A percentile compares a stretch with the other conserved stretches of the same genome.
Evolutionary conservation across 345 rosid species (phyloP).

Genomic region (Passiflora organensis): DNA sequence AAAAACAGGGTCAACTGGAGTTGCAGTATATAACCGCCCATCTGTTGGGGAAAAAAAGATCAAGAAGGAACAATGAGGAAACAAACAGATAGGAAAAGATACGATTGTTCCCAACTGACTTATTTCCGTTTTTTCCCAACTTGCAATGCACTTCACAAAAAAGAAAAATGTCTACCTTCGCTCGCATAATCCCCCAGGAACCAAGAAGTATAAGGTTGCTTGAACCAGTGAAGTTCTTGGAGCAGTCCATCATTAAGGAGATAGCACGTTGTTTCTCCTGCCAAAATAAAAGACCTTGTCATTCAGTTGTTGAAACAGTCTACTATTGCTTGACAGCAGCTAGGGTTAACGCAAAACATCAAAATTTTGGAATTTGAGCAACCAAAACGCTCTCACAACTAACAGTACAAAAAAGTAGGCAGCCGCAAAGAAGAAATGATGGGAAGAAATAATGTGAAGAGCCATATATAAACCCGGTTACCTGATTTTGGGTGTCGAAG

Average conservation of each 20-base stretch:
- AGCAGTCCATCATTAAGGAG: constrained; percentile 46
- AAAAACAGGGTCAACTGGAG: constrained; percentile 84
- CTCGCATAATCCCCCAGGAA: constrained; percentile 75
- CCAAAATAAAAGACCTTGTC: background rate
- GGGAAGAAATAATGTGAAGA: background rate
- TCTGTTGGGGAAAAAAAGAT: constrained; percentile 33
- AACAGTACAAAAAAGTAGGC: background rate
- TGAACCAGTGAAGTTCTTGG: constrained; percentile 83
- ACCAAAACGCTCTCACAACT: no score
- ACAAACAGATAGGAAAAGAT: constrained; percentile 7
- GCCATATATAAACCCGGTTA: no score
- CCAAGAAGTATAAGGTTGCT: constrained; percentile 85
- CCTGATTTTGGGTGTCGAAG: constrained; percentile 92
- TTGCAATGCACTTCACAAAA: no score
- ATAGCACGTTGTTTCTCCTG: constrained; percentile 56
- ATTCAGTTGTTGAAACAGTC: no score
- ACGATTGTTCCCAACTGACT: no score
- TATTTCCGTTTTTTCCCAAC: no score
- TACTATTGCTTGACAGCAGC: no score
- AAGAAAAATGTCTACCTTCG: no score
- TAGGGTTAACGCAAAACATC: no score
- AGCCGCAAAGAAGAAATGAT: background rate
- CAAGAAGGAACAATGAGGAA: background rate
- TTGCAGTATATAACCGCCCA: constrained; percentile 71
- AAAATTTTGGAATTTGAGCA: no score